Evolutionary conservation across 306 rosid species (phyloP), one percentile per base, ranked within the genome.

Genomic region (Pterocarpus santalinus): DNA sequence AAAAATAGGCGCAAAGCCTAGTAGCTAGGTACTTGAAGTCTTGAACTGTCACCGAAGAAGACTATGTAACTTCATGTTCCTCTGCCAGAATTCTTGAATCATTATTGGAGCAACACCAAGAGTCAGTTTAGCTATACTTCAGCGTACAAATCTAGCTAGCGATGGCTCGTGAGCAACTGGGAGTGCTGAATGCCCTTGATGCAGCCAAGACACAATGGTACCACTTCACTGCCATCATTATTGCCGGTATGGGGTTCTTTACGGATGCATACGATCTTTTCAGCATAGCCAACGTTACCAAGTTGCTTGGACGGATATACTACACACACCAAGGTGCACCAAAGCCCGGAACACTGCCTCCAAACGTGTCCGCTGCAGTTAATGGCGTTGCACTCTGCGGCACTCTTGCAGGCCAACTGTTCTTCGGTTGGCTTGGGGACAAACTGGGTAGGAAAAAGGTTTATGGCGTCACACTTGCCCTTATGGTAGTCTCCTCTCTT

Each of bases 201-300:
- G 35, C 13, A 43, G 85, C 85, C 22, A 82, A 82, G 32, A 76
- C 81, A 15, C 83, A 80, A 72, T 62, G 56, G 83, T 80, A 80
- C 62, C 83, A 80, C n/a, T 80, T 80, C 83, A 49, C 85, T 3
- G 82, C 85, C 14, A 82, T 82, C 28, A 14, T 82, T 1, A 69
- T 82, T 3, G 85, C 85, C 12, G 85, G 85, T 2, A 82, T 82
- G 85, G 85, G 85, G 16, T 82, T 82, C 60, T 82, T 82, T 73
- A 82, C 85, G 0, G 85, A 82, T 55, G 85, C 85, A 6, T 82
- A 82, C 4, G 85, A 82, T 14, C 82, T 82, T 34, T 82, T 82
- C 73, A 69, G 78, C 68, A 76, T 82, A 46, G 58, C 85, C 13
- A 68, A 76, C 43, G 82, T 82, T 0, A 82, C 85, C 0, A 82